Conservation (phyloP, 1,284 basidiomycete genomes). For the Fomitopsis betulina region DNA sequence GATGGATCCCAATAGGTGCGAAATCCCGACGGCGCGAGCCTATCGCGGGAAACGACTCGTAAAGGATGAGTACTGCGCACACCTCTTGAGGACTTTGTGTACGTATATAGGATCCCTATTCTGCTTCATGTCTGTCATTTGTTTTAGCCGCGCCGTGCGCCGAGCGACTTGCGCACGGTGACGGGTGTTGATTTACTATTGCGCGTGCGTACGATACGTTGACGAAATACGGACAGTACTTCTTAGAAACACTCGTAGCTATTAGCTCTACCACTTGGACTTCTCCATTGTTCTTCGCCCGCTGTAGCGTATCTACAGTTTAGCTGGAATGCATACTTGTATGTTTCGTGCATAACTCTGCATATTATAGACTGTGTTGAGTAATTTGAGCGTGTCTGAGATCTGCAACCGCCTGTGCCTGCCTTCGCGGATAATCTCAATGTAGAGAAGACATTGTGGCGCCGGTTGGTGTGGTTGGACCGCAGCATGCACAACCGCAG, state of each 20-base stretch:
- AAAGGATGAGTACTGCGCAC: neutral
- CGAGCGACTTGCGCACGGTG: neutral
- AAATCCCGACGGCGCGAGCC: constrained; percentile 19
- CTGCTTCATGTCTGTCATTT: neutral
- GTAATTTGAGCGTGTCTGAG: too few relatives aligned
- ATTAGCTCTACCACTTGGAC: neutral
- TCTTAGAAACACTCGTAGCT: neutral
- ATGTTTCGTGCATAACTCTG: too few relatives aligned
- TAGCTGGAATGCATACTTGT: neutral
- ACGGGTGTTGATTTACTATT: neutral
- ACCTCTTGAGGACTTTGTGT: neutral
- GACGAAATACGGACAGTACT: neutral
- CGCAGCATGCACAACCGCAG: neutral
- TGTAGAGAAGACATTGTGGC: too few relatives aligned
- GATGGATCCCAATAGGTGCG: constrained; percentile 16
- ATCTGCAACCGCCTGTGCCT: too few relatives aligned
- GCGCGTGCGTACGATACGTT: neutral
- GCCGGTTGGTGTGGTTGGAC: too few relatives aligned
- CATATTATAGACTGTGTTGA: neutral
- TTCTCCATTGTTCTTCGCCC: neutral
- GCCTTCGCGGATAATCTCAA: too few relatives aligned
- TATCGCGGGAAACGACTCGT: constrained; percentile 20
- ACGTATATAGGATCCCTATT: neutral
- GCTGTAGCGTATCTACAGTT: neutral
- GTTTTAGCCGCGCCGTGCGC: neutral